Evolutionary conservation across 495 filamentous ascomycete genomes (phyloP).

Genomic region (Aspergillus carlsbadensis): DNA sequence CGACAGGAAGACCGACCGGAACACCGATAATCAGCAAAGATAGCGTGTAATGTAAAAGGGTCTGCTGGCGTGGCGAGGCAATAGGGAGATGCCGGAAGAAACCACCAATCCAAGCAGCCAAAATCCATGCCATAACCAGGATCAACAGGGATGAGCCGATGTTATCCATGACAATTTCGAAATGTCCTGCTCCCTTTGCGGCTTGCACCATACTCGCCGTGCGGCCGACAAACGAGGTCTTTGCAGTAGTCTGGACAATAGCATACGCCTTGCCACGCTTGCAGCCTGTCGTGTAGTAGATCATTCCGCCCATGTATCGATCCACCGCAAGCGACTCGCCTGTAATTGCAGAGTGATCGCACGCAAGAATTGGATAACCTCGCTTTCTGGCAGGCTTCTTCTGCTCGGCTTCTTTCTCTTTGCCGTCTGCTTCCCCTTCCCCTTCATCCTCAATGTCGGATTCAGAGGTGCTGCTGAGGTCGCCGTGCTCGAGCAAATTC

Average conservation of each 20-base stretch:
- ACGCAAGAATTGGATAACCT: slow-evolving; percentile 60
- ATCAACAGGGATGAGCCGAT: slow-evolving; percentile 69
- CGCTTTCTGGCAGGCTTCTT: slow-evolving; percentile 27
- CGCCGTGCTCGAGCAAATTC: slow-evolving; percentile 50
- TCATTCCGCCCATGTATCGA: slow-evolving; percentile 67
- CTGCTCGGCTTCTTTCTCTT: slow-evolving; percentile 18
- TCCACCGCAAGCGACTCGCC: slow-evolving; percentile 73
- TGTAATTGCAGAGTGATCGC: slow-evolving; percentile 72
- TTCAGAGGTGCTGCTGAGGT: slow-evolving; percentile 55
- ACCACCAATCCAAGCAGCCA: slow-evolving; percentile 68
- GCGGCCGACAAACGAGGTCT: slow-evolving; percentile 66
- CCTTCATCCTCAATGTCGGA: slow-evolving; percentile 45
- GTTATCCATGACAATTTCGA: slow-evolving; percentile 75
- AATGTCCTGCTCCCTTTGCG: slow-evolving; percentile 68
- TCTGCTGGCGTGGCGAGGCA: slow-evolving; percentile 56
- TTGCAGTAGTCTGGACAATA: slow-evolving; percentile 59
- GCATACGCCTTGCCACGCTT: slow-evolving; percentile 72
- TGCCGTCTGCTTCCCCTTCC: slow-evolving; percentile 2
- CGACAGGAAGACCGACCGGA: slow-evolving; percentile 91
- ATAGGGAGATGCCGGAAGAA: slow-evolving; percentile 68
- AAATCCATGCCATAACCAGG: slow-evolving; percentile 66
- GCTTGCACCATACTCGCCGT: slow-evolving; percentile 68
- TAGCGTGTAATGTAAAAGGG: slow-evolving; percentile 62
- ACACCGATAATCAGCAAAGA: slow-evolving; percentile 92
- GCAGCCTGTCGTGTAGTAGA: slow-evolving; percentile 72